Conservation (phyloP, 2,329 filamentous ascomycete genomes). For the Uncinocarpus reesii region DNA sequence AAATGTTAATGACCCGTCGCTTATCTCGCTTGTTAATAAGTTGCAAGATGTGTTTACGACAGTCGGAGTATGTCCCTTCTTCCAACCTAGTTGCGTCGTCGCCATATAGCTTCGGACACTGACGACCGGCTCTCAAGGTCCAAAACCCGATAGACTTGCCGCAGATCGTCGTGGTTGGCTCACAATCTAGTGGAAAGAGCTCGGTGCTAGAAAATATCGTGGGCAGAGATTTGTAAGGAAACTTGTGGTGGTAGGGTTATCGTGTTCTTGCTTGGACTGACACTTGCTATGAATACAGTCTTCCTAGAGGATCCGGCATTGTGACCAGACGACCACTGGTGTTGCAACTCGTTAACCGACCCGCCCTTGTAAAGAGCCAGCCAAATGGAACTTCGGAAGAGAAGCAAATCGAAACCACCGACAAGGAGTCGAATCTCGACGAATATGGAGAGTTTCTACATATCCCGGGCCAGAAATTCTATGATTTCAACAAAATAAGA, state of each 20-base stretch:
- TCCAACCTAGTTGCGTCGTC: not conserved
- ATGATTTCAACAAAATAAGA: conserved; percentile 95
- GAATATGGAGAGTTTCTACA: conserved; percentile 99
- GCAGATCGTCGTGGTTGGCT: conserved; percentile 95
- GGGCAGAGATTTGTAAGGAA: conserved; percentile 87
- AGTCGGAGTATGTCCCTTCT: conserved; percentile 55
- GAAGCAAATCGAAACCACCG: conserved; percentile 53
- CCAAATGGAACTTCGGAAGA: conserved; percentile 62
- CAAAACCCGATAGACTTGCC: conserved; percentile 99
- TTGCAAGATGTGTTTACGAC: conserved; percentile 98
- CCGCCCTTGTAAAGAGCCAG: conserved; percentile 49
- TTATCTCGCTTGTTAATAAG: conserved; percentile 88
- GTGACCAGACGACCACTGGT: conserved; percentile 92
- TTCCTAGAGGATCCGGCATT: conserved; percentile 95
- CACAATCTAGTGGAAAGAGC: conserved; percentile 98
- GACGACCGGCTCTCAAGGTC: conserved; percentile 46
- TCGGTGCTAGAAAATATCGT: conserved; percentile 98
- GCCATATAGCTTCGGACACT: conserved; percentile 17
- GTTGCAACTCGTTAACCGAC: conserved; percentile 92
- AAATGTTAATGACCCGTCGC: conserved; percentile 59
- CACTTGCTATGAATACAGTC: conserved; percentile 42
- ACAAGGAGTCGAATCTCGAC: conserved; percentile 81
- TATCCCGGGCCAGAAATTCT: conserved; percentile 93
- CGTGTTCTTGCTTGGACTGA: conserved; percentile 18
- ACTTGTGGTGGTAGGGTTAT: conserved; percentile 13